Conservation (phyloP, 2,329 filamentous ascomycete genomes). For the Podosphaera aphanis region DNA sequence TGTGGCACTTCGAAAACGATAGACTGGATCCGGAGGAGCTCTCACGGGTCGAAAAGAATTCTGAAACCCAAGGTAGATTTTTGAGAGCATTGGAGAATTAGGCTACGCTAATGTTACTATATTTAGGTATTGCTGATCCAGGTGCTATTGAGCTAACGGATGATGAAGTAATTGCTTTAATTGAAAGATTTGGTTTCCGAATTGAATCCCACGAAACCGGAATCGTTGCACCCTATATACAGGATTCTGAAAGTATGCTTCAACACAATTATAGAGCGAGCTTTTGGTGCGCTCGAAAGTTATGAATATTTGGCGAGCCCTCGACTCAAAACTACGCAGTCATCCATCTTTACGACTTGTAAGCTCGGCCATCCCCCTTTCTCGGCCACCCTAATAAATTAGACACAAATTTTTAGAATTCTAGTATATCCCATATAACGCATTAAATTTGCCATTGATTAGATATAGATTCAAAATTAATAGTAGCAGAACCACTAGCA, state of each 20-base stretch:
- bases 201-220: constrained; percentile 38
- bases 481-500: no score
- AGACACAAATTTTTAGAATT: no score
- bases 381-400: no score
- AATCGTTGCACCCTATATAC: constrained; percentile 63
- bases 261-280: constrained; percentile 59
- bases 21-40: constrained; percentile 30
- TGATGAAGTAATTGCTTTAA: constrained; percentile 61
- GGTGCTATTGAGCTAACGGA: constrained; percentile 78
- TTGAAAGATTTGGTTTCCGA: constrained; percentile 53
- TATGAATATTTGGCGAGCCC: constrained; percentile 8
- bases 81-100: neutral
- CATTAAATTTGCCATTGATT: no score
- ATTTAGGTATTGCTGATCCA: constrained; percentile 56
- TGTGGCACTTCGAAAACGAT: constrained; percentile 87
- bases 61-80: constrained; percentile 10
- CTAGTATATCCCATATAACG: no score
- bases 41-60: constrained; percentile 17
- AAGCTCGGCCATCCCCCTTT: no score
- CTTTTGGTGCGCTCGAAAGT: constrained; percentile 70
- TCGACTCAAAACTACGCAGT: no score
- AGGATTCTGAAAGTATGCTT: constrained; percentile 66
- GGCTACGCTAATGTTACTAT: neutral
- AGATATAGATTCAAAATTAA: no score
- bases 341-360: no score